Base-by-base conservation (phyloP, 176 grass and related monocot genomes). In the Guadua angustifolia region DNA sequence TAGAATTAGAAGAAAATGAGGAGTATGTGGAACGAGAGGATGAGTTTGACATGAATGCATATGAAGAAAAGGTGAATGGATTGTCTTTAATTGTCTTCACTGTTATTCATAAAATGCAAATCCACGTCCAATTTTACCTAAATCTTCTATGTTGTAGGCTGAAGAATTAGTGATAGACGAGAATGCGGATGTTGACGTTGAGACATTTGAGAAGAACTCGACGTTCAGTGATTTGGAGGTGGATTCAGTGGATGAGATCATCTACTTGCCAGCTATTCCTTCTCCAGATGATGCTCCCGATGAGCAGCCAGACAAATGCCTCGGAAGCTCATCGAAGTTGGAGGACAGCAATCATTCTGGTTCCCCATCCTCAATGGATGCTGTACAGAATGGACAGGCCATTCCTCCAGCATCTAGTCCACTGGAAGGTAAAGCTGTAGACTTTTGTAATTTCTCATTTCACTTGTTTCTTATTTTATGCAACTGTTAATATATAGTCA, bases 1-100 rank as follows among this genome's bases (percentile, higher is more conserved):
- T 94, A 61, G 96, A 98, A 84, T 85, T 95, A 39, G 93, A 99
- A 86, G 93, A 99, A 87, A 99, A 95, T 64, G 93, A 99, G 86
- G 96, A 99, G 82, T 99, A 99, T 79, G 86, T 95, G 45, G 96
- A 99, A 76, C 80, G 75, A 71, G 96, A 95, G 73, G 96, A 95
- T 84, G 96, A 99, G 57, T 99, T 99, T 61, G 96, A 99, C 75
- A 40, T 93, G 36, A 94, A 92, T 84, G 89, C 91, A 72, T 88
- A 88, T 81, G 33, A 83, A 91, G 95, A 95, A 89, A 84, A 90
- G 84, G 95, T 98, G 50, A 67, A 82, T 52, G 24, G 0, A 53
- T 57, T 68, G 74, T 26, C 38, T 43, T 55, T 79, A 62, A 21
- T 18, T 58, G 47, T 72, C 49, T 67, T 66, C 16, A 51, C 66